phyloP scores from a whole-genome alignment of 2,329 filamentous ascomycete species.

The Penicillium sp. region DNA sequence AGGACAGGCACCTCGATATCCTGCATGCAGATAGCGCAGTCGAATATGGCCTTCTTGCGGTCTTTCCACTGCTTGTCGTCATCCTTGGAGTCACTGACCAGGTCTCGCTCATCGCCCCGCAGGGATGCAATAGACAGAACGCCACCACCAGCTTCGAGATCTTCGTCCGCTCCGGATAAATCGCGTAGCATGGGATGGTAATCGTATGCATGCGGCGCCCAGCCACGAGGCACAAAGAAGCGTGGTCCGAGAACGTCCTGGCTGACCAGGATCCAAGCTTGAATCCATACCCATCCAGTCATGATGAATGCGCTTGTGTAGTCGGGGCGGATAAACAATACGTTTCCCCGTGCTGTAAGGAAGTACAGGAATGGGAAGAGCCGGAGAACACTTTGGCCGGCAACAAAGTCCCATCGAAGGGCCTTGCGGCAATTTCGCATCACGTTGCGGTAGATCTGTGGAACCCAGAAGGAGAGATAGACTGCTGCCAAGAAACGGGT shows the following conservation, averaged over 20 bases:
- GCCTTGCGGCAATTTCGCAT: slow-evolving; percentile 89
- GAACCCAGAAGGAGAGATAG: slow-evolving; percentile 89
- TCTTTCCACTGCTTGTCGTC: slow-evolving; percentile 46
- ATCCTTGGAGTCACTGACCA: slow-evolving; percentile 38
- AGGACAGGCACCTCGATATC: slow-evolving; percentile 85
- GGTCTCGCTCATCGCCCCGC: slow-evolving; percentile 47
- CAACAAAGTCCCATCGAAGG: slow-evolving; percentile 85
- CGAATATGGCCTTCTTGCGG: slow-evolving; percentile 65
- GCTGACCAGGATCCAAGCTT: slow-evolving; percentile 72
- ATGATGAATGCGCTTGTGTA: slow-evolving; percentile 63
- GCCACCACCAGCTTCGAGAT: slow-evolving; percentile 72
- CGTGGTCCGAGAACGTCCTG: slow-evolving; percentile 86
- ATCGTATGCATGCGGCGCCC: slow-evolving; percentile 72
- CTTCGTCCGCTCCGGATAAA: slow-evolving; percentile 60
- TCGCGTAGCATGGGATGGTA: slow-evolving; percentile 83
- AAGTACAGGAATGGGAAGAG: slow-evolving; percentile 83
- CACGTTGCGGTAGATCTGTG: slow-evolving; percentile 87
- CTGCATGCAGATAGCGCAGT: slow-evolving; percentile 95
- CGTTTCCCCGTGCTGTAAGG: slow-evolving; percentile 73
- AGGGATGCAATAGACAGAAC: slow-evolving; percentile 73
- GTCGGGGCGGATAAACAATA: slow-evolving; percentile 74
- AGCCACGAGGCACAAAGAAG: slow-evolving; percentile 73
- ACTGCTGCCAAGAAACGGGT: slow-evolving; percentile 64
- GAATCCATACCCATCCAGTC: slow-evolving; percentile 80
- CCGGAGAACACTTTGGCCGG: slow-evolving; percentile 77